Percentiles rank a stretch among this genome's conserved stretches.
Evolutionary conservation across 805 yeast species (phyloP).

Genomic region (Zygosaccharomyces bailii): DNA sequence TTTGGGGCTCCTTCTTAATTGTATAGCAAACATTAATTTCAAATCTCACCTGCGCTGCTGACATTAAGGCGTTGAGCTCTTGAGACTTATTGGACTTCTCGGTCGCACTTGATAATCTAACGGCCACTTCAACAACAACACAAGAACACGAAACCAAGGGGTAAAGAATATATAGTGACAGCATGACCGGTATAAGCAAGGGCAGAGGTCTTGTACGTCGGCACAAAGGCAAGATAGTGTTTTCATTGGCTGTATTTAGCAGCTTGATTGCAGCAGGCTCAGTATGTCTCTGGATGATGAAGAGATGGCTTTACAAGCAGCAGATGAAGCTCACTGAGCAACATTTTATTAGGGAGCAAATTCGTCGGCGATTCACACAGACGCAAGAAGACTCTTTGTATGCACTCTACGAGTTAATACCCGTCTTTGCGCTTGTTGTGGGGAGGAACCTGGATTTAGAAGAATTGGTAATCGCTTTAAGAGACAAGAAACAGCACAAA

Average conservation of each 20-base stretch:
- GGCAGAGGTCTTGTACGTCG: slow-evolving; percentile 22
- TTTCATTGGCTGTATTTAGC: slow-evolving; percentile 23
- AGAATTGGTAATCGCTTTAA: slow-evolving; percentile 26
- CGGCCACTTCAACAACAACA: neutral
- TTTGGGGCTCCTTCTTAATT: neutral
- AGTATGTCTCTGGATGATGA: slow-evolving; percentile 24
- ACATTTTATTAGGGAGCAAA: slow-evolving; percentile 60
- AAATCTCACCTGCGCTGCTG: neutral
- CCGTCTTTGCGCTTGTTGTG: slow-evolving; percentile 54
- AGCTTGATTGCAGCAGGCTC: slow-evolving; percentile 32
- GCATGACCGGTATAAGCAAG: slow-evolving; percentile 6
- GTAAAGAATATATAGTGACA: neutral
- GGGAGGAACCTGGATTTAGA: slow-evolving; percentile 29
- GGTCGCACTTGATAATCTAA: slow-evolving; percentile 3
- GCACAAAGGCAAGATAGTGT: slow-evolving; percentile 27
- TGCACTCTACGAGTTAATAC: slow-evolving; percentile 78
- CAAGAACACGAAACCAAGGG: neutral
- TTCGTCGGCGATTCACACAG: slow-evolving; percentile 80
- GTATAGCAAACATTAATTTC: neutral
- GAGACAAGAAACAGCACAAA: slow-evolving; percentile 23
- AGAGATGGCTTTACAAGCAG: slow-evolving; percentile 33
- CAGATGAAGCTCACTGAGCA: slow-evolving; percentile 54
- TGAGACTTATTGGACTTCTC: neutral
- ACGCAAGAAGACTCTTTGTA: slow-evolving; percentile 87
- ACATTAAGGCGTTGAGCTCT: neutral